Conservation (phyloP, 2,329 filamentous ascomycete species). For the Exophiala oligosperma region DNA sequence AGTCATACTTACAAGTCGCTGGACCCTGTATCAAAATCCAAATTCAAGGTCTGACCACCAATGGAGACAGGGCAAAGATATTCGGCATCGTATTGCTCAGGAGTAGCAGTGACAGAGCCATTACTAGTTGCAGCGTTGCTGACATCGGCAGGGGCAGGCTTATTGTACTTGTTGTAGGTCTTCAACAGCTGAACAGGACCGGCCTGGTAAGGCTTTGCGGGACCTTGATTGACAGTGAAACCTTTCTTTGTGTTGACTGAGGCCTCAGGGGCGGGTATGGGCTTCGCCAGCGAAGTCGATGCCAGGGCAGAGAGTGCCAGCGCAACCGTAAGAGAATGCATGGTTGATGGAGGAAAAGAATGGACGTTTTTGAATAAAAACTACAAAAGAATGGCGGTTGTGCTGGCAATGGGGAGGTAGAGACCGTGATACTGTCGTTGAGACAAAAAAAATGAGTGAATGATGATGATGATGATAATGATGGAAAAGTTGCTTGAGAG, state of each 20-base stretch:
- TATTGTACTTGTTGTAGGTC: conserved; percentile 27
- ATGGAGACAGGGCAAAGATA: conserved; percentile 64
- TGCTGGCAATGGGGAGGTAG: conserved; percentile 4
- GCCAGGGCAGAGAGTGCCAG: conserved; percentile 22
- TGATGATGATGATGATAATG: conserved; percentile 3
- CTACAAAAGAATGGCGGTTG: conserved; percentile 12
- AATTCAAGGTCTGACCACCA: conserved; percentile 61
- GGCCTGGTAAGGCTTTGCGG: conserved; percentile 24
- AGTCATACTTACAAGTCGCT: conserved; percentile 59
- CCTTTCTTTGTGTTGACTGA: conserved; percentile 17
- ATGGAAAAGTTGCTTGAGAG: conserved; percentile 1
- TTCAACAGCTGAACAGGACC: conserved; percentile 24
- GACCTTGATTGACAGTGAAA: conserved; percentile 26
- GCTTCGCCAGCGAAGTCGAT: conserved; percentile 18
- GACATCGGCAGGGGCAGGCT: conserved; percentile 22
- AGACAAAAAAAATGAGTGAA: conserved; percentile 18
- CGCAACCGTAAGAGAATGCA: conserved; percentile 24
- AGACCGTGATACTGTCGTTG: not conserved
- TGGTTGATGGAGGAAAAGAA: conserved; percentile 9
- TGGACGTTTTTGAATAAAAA: conserved; percentile 6
- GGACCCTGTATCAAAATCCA: conserved; percentile 72
- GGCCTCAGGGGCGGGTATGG: conserved; percentile 13
- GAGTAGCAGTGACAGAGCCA: conserved; percentile 39
- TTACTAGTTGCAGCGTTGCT: conserved; percentile 14
- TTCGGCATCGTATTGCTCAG: conserved; percentile 54